Evolutionary conservation across 345 rosid genomes (phyloP).

Genomic region (Melastoma malabathricum): DNA sequence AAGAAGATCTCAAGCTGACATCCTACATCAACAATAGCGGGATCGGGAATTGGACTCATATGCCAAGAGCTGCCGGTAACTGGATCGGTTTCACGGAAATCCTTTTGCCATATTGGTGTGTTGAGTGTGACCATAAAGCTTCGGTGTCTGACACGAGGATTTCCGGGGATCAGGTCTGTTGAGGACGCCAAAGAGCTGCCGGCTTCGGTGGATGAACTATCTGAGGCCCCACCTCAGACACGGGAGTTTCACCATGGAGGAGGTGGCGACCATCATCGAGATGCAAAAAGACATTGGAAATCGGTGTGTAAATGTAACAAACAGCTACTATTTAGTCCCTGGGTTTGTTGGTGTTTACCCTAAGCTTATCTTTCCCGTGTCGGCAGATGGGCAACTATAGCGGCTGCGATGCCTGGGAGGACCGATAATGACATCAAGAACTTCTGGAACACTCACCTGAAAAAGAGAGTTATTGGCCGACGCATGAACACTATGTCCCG

Average conservation of each 20-base stretch:
- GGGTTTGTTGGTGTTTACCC: too few species aligned
- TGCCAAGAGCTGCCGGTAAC: slow-evolving; percentile 10
- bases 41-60: slow-evolving; percentile 10
- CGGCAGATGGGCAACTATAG: slow-evolving; percentile 9
- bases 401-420: slow-evolving; percentile 5
- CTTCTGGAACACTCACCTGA: slow-evolving; percentile 10
- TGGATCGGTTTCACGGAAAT: neutral
- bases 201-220: slow-evolving; percentile 11
- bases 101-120: neutral
- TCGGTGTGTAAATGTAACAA: slow-evolving; percentile 1
- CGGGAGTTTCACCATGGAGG: slow-evolving; percentile 6
- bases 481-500: too few species aligned
- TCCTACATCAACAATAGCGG: slow-evolving; percentile 7
- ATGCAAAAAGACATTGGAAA: slow-evolving; percentile 3
- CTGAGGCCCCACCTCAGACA: slow-evolving; percentile 6
- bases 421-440: slow-evolving; percentile 13
- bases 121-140: too few species aligned
- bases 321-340: too few species aligned
- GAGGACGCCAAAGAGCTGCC: slow-evolving; percentile 5
- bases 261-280: slow-evolving; percentile 7
- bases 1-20: slow-evolving; percentile 10
- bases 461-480: neutral
- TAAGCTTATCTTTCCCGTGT: neutral
- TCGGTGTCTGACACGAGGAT: neutral
- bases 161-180: neutral